phyloP scores from a whole-genome alignment of 1,139 yeast genomes.

The Zygoascus meyerae region DNA sequence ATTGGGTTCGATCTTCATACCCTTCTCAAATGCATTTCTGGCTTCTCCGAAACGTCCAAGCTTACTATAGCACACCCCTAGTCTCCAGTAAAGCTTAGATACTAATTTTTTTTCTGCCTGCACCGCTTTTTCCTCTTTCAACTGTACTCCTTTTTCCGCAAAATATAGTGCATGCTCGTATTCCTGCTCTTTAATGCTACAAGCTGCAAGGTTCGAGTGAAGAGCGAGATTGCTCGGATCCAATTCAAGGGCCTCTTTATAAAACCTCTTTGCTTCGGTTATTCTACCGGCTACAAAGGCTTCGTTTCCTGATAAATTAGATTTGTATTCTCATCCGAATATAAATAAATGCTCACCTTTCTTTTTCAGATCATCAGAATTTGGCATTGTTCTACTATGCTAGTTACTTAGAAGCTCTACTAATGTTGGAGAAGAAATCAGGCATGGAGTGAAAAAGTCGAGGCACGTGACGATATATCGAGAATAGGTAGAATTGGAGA shows the following conservation, averaged over 20 bases:
- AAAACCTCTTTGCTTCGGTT: slow-evolving; percentile 57
- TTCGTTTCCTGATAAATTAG: slow-evolving; percentile 40
- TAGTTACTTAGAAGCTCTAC: no score
- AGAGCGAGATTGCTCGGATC: slow-evolving; percentile 62
- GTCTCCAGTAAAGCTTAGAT: slow-evolving; percentile 53
- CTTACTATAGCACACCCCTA: slow-evolving; percentile 41
- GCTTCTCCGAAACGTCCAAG: slow-evolving; percentile 37
- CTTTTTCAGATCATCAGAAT: slow-evolving; percentile 1
- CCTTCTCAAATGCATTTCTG: slow-evolving; percentile 36
- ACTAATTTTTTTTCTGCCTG: slow-evolving; percentile 14
- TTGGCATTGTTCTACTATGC: no score
- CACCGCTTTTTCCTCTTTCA: background rate
- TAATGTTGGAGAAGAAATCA: no score
- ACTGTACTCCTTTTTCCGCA: slow-evolving; percentile 3
- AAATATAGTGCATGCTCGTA: slow-evolving; percentile 47
- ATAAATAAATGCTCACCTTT: slow-evolving; percentile 6
- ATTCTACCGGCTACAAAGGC: slow-evolving; percentile 54
- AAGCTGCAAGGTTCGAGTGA: slow-evolving; percentile 83
- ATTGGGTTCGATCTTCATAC: slow-evolving; percentile 42
- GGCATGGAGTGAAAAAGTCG: no score
- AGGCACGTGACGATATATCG: no score
- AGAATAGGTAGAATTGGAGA: no score
- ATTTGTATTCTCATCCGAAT: background rate
- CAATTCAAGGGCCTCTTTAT: slow-evolving; percentile 65
- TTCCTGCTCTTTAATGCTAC: slow-evolving; percentile 51